phyloP scores from a whole-genome alignment of 2,329 filamentous ascomycete species.

The Davidsoniella eucalypti region DNA sequence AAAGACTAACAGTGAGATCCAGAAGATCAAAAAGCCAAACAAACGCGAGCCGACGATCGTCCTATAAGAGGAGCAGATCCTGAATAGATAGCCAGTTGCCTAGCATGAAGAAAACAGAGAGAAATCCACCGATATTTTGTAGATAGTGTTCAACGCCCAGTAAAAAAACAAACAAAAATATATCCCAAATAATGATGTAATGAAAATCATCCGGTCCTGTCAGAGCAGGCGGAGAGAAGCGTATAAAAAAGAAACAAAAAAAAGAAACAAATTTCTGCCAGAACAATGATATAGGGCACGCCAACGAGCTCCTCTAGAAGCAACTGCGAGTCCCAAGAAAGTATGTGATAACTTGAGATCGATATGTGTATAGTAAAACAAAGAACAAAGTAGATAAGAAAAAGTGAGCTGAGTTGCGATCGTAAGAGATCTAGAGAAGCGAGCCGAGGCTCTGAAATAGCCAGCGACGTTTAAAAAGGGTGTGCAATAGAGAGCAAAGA shows the following conservation, averaged over 20 bases:
- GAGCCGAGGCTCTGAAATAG: not conserved
- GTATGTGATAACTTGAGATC: no score
- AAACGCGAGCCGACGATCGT: not conserved
- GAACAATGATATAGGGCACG: not conserved
- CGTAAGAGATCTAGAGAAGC: not conserved
- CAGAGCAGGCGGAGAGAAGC: not conserved
- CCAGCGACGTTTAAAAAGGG: not conserved
- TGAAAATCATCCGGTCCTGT: not conserved
- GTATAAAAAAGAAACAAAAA: slow-evolving; percentile 1
- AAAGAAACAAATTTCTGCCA: not conserved
- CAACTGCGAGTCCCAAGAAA: not conserved
- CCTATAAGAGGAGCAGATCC: no score
- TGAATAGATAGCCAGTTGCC: not conserved
- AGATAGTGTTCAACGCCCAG: not conserved
- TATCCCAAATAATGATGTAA: slow-evolving; percentile 1
- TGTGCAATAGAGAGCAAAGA: slow-evolving; percentile 4
- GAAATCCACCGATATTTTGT: not conserved
- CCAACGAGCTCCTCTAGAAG: not conserved
- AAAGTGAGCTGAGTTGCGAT: not conserved
- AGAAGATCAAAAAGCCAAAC: not conserved
- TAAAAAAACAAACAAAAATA: no score
- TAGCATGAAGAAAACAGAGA: not conserved
- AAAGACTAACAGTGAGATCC: slow-evolving; percentile 3
- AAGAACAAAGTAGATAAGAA: not conserved
- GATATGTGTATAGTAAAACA: not conserved